These are phyloP conservation scores for Thalassiosira mediterranea DNA, from an alignment of 352 stramenopile genomes.

Conservation along the genomic window DNA sequence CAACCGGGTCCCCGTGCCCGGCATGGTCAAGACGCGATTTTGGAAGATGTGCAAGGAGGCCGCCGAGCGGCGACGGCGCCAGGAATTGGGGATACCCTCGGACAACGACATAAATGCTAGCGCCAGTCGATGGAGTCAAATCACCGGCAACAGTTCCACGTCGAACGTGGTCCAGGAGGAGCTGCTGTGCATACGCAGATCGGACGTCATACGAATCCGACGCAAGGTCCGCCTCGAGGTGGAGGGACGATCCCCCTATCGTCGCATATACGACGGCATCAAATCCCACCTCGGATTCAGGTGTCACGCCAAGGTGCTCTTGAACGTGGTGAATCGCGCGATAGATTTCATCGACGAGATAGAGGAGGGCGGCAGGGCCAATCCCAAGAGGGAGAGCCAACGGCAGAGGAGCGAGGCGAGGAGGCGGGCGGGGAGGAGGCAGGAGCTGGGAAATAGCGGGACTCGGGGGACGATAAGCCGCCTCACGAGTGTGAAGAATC, in stretches of 20 bases:
- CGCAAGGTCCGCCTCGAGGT: constrained; percentile 13
- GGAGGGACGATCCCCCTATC: background rate
- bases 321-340: constrained; percentile 28
- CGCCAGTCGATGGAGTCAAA: background rate
- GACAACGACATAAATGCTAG: background rate
- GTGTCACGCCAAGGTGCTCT: constrained; percentile 13
- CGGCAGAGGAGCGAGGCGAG: background rate
- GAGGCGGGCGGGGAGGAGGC: background rate
- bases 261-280: background rate
- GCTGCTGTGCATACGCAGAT: constrained; percentile 15
- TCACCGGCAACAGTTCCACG: background rate
- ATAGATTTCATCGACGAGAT: constrained; percentile 30
- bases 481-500: background rate
- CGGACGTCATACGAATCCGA: constrained; percentile 27
- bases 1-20: constrained; percentile 45
- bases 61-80: constrained; percentile 12
- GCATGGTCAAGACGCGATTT: constrained; percentile 37
- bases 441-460: no score
- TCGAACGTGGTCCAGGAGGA: background rate
- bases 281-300: constrained; percentile 20
- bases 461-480: no score
- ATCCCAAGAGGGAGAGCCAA: constrained; percentile 3
- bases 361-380: no score
- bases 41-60: constrained; percentile 41
- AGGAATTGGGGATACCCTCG: background rate